Base-by-base conservation (phyloP, 495 filamentous ascomycete genomes). In the Penicillium ucsense region DNA sequence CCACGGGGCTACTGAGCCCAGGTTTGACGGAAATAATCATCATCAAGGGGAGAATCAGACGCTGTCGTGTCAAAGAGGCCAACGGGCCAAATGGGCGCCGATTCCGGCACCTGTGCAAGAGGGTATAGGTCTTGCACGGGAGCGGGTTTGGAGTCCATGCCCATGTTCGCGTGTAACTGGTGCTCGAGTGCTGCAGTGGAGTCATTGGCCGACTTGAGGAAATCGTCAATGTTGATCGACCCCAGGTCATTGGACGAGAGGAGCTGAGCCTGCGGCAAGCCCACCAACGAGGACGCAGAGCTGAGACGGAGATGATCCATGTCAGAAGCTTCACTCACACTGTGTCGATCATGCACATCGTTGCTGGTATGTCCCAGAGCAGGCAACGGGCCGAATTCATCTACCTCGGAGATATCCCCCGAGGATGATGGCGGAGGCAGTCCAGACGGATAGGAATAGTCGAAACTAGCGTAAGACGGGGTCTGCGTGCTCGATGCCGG, bases 371-470 rank as follows among this genome's bases (percentile, higher is more conserved):
- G 55, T 6, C 62, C 66, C 27, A 72, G 47, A 28, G 57, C 61
- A 8, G 66, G 66, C 28, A 70, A 62, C 7, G 67, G 63, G n/a
- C 65, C 67, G 36, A 60, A 67, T 74, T 89, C 85, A 45, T 86
- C 85, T 9, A 78, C 78, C 62, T 88, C 85, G 9, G 85, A 88
- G 31, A 84, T 78, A 50, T 88, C 84, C 31, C 84, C 85, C 3
- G 84, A 88, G 6, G 82, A 88, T 3, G 84, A 87, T 3, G 83
- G 83, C 5, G 77, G 66, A 11, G 67, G 60, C n/a, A 74, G 57
- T 31, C 67, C 66, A 7, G 63, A 60, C 63, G 47, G 81, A 43
- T 68, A 67, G 5, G 74, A 78, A 50, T 76, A 84, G 50, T 86
- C 82, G 53, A 83, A 84, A 45, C 79, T 80, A 38, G 78, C 73